Conservation (phyloP, 148 eudicot genomes). For the Camellia lanceoleosa region DNA sequence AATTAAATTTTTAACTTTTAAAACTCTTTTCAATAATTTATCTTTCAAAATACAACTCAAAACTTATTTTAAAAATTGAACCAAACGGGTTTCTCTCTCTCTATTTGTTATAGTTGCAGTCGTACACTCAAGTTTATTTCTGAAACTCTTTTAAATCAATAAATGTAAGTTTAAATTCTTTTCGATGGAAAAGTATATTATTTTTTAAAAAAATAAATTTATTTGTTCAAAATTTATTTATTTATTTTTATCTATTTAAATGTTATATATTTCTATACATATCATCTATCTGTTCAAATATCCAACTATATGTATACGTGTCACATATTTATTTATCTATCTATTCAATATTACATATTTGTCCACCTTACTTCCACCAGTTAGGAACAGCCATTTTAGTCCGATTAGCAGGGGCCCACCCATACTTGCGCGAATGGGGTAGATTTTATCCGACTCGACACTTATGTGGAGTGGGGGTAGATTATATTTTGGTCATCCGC, state of each 20-base stretch:
- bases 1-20: too few species aligned
- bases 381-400: too few species aligned
- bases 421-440: too few species aligned
- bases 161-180: neutral
- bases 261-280: too few species aligned
- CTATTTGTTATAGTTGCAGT: neutral
- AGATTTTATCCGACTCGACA: too few species aligned
- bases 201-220: neutral
- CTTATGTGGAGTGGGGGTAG: too few species aligned
- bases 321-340: too few species aligned
- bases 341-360: neutral
- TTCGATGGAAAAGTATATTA: neutral
- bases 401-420: too few species aligned
- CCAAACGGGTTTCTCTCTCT: neutral
- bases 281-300: too few species aligned
- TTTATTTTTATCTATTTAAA: neutral
- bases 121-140: neutral
- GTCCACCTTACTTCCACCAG: neutral
- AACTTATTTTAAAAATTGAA: neutral
- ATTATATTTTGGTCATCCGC: too few species aligned
- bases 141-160: neutral
- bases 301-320: too few species aligned
- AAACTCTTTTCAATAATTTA: too few species aligned
- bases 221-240: neutral
- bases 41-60: neutral